Conservation (phyloP, 768 basidiomycete species). For the Psilocybe cyanescens region DNA sequence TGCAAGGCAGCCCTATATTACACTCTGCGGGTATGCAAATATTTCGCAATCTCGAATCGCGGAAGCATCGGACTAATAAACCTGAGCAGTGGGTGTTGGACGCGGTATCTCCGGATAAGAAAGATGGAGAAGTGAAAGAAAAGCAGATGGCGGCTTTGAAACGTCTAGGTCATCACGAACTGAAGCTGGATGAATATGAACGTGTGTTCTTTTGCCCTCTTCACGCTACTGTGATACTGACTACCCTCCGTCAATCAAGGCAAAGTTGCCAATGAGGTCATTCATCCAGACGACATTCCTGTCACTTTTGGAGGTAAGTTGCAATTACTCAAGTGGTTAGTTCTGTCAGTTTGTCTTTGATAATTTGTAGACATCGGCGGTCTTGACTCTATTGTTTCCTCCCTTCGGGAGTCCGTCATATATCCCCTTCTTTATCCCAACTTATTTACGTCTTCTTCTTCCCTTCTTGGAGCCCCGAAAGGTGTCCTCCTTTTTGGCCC, state of each 20-base stretch:
- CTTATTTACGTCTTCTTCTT: constrained; percentile 81
- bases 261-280: constrained; percentile 89
- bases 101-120: constrained; percentile 50
- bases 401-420: constrained; percentile 93
- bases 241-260: constrained; percentile 41
- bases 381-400: constrained; percentile 86
- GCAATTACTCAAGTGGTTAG: constrained; percentile 17
- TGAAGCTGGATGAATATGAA: constrained; percentile 92
- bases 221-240: neutral
- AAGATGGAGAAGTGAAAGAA: constrained; percentile 65
- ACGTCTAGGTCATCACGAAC: constrained; percentile 67
- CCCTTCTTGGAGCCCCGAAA: constrained; percentile 89
- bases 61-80: neutral
- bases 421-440: constrained; percentile 91
- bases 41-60: neutral
- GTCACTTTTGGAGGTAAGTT: constrained; percentile 69
- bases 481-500: constrained; percentile 96
- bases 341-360: constrained; percentile 2
- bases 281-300: constrained; percentile 88
- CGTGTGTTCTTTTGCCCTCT: constrained; percentile 44
- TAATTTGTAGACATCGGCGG: constrained; percentile 79
- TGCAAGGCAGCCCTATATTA: constrained; percentile 80
- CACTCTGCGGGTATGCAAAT: constrained; percentile 63
- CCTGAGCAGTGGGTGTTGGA: constrained; percentile 67
- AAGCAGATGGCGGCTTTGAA: constrained; percentile 75